Conservation (phyloP, 2,329 filamentous ascomycete genomes). For the Epichloe gansuensis region DNA sequence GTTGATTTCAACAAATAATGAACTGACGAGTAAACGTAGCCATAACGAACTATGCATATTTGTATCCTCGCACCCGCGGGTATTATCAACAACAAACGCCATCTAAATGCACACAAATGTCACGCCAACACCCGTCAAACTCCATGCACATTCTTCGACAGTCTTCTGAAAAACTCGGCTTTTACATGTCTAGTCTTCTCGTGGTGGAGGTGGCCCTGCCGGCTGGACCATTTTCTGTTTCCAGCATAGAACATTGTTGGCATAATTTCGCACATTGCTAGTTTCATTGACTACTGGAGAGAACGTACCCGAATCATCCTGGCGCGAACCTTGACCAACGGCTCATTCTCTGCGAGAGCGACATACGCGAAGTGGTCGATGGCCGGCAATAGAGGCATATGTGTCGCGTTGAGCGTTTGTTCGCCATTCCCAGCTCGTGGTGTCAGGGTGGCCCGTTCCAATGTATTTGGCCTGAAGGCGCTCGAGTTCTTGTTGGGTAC, state of each 20-base stretch:
- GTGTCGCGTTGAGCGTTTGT: conserved; percentile 93
- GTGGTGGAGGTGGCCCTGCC: conserved; percentile 42
- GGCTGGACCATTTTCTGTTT: conserved; percentile 55
- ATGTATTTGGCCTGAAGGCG: conserved; percentile 91
- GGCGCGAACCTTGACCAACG: conserved; percentile 65
- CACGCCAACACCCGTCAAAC: neutral
- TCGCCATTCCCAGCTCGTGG: conserved; percentile 93
- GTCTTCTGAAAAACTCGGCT: neutral
- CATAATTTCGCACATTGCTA: neutral
- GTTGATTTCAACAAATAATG: neutral
- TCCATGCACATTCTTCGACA: neutral
- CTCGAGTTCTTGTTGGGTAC: conserved; percentile 94
- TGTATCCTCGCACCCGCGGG: neutral
- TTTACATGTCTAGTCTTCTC: conserved; percentile 32
- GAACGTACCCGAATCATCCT: conserved; percentile 59
- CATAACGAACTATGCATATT: neutral
- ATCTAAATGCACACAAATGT: neutral
- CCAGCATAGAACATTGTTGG: neutral
- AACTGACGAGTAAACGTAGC: neutral
- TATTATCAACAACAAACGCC: neutral
- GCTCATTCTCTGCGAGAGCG: conserved; percentile 77
- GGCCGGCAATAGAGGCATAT: conserved; percentile 77
- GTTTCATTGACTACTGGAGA: neutral
- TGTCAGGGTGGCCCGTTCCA: conserved; percentile 92
- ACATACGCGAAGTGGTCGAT: conserved; percentile 80